A percentile compares a stretch with the other conserved stretches of the same genome.
Evolutionary conservation across 306 rosid species (phyloP).

Genomic region (Betula pendula): DNA sequence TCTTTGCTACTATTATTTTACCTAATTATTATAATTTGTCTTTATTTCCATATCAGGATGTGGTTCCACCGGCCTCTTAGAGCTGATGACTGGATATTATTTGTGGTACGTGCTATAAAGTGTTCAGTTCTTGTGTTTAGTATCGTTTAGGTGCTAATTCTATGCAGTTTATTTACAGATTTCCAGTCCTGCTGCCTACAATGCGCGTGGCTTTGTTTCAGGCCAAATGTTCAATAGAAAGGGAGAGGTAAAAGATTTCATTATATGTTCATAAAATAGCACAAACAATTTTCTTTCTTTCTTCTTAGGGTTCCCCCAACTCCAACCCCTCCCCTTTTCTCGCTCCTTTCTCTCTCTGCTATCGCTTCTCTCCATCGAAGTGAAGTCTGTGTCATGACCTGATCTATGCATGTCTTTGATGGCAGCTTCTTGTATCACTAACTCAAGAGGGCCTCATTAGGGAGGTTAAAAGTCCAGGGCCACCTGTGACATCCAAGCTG

Average conservation of each 20-base stretch:
- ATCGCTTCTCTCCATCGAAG: neutral
- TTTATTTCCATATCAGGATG: constrained; percentile 52
- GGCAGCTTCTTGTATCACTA: constrained; percentile 57
- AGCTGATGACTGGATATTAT: constrained; percentile 91
- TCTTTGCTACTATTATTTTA: constrained; percentile 5
- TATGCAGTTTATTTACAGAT: constrained; percentile 45
- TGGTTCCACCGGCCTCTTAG: constrained; percentile 87
- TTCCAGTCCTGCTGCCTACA: constrained; percentile 47
- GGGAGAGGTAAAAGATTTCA: constrained; percentile 68
- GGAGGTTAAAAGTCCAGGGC: constrained; percentile 24
- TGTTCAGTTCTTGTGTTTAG: neutral
- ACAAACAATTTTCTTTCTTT: neutral
- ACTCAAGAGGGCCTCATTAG: constrained; percentile 85
- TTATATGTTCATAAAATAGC: neutral
- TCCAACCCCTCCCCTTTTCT: neutral
- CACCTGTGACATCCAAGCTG: constrained; percentile 52
- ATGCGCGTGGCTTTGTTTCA: constrained; percentile 65
- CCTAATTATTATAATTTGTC: constrained; percentile 3
- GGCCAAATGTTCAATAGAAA: constrained; percentile 84
- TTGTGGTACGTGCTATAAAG: constrained; percentile 56
- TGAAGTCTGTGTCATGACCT: constrained; percentile 9
- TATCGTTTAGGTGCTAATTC: constrained; percentile 30
- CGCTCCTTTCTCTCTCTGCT: neutral
- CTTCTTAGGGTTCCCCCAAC: neutral
- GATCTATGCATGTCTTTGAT: constrained; percentile 11